A percentile compares a stretch with the other conserved stretches of the same genome.
Evolutionary conservation across 495 filamentous ascomycete species (phyloP).

Genomic region (Penicillium flavigenum): DNA sequence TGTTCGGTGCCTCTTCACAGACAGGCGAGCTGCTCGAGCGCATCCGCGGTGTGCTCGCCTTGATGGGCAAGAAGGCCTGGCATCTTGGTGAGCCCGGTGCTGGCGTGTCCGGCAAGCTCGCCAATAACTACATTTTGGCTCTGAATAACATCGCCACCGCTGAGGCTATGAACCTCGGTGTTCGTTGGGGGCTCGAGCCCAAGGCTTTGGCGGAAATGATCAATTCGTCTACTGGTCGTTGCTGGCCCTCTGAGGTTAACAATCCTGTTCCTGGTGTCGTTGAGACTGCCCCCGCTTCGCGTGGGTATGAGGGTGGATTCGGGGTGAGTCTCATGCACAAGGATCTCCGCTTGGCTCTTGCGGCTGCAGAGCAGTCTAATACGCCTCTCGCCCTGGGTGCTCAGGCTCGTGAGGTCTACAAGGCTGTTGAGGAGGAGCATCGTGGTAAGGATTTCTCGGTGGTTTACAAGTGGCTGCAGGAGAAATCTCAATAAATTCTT

Average conservation of each 20-base stretch:
- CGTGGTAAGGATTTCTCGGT: slow-evolving; percentile 82
- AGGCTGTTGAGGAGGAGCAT: slow-evolving; percentile 56
- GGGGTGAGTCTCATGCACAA: slow-evolving; percentile 84
- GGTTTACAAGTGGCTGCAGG: slow-evolving; percentile 70
- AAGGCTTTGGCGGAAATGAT: slow-evolving; percentile 76
- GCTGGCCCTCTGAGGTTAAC: slow-evolving; percentile 91
- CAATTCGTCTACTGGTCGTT: slow-evolving; percentile 80
- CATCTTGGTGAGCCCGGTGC: slow-evolving; percentile 79
- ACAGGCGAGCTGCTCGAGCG: slow-evolving; percentile 54
- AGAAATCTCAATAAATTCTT: slow-evolving; percentile 32
- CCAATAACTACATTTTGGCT: slow-evolving; percentile 91
- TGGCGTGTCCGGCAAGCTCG: slow-evolving; percentile 81
- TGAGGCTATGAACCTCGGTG: slow-evolving; percentile 90
- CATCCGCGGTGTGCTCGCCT: slow-evolving; percentile 60
- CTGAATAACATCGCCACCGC: slow-evolving; percentile 91
- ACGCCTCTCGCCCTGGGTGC: slow-evolving; percentile 66
- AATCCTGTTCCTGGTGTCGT: slow-evolving; percentile 89
- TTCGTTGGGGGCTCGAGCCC: slow-evolving; percentile 79
- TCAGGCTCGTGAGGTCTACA: slow-evolving; percentile 67
- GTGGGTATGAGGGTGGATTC: slow-evolving; percentile 79
- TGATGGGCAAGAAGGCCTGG: slow-evolving; percentile 80
- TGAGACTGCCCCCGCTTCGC: slow-evolving; percentile 65
- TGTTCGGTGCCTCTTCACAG: slow-evolving; percentile 69
- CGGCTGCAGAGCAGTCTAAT: slow-evolving; percentile 65
- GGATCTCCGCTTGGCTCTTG: slow-evolving; percentile 70